phyloP scores from a whole-genome alignment of 495 filamentous ascomycete genomes.

The Pyronema omphalodes region DNA sequence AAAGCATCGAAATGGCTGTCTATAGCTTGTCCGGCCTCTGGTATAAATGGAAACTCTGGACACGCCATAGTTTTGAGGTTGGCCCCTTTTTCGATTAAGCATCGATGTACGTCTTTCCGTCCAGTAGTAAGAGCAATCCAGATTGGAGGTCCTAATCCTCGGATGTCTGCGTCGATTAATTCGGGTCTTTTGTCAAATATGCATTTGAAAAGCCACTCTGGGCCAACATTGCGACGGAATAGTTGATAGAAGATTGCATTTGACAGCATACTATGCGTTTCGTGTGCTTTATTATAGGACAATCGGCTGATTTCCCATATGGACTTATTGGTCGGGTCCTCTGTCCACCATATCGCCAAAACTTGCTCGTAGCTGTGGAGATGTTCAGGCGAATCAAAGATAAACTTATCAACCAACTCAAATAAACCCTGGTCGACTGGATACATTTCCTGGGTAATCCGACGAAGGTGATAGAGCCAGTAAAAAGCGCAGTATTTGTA shows the following conservation, averaged over 20 bases:
- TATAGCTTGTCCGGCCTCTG: not conserved
- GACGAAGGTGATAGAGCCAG: not conserved
- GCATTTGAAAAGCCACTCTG: not conserved
- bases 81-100: not conserved
- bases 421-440: not conserved
- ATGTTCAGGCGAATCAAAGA: not conserved
- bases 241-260: not conserved
- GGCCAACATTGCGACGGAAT: not conserved
- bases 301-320: not conserved
- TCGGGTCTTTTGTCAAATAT: not conserved
- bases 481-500: not conserved
- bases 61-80: not conserved
- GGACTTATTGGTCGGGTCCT: not conserved
- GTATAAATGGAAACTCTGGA: not conserved
- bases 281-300: not conserved
- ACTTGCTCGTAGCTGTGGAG: not conserved
- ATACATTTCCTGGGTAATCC: not conserved
- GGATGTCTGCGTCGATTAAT: not conserved
- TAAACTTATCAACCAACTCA: not conserved
- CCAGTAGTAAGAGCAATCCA: not conserved
- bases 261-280: not conserved
- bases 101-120: not conserved
- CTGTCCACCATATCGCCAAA: not conserved
- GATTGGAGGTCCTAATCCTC: not conserved
- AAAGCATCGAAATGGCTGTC: not conserved